A percentile compares a stretch with the other conserved stretches of the same genome.
These are phyloP conservation scores for Chlorella variabilis DNA, from an alignment of 163 green algal genomes.

Conservation along the genomic window DNA sequence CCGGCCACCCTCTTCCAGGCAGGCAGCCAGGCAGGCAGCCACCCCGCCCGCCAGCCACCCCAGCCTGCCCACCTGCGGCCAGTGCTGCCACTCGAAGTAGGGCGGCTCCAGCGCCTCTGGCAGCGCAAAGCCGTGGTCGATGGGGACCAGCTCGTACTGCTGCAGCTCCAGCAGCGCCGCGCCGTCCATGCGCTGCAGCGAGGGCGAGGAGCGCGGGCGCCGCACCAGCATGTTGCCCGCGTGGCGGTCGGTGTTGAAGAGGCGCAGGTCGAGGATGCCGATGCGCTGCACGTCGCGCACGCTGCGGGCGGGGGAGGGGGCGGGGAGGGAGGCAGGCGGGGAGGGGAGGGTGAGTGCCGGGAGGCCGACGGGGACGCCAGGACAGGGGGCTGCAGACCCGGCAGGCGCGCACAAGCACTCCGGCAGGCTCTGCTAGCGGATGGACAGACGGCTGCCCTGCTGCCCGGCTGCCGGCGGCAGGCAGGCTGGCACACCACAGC, in stretches of 20 bases:
- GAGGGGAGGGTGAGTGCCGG: background rate
- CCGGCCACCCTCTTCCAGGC: too few relatives aligned
- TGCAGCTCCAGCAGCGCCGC: constrained; percentile 53
- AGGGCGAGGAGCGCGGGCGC: background rate
- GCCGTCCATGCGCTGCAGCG: background rate
- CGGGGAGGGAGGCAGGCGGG: background rate
- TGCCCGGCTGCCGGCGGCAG: too few relatives aligned
- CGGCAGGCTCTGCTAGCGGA: too few relatives aligned
- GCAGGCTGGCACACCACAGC: too few relatives aligned
- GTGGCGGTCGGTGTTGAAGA: constrained; percentile 98
- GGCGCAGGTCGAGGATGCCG: constrained; percentile 94
- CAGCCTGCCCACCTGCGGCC: constrained; percentile 71
- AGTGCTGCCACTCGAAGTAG: constrained; percentile 99
- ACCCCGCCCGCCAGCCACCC: background rate
- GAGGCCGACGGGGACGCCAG: too few relatives aligned
- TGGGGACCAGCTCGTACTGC: constrained; percentile 88
- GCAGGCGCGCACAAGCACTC: too few relatives aligned
- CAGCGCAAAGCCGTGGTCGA: constrained; percentile 98
- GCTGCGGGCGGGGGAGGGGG: background rate
- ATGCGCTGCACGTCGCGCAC: constrained; percentile 91
- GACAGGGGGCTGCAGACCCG: too few relatives aligned
- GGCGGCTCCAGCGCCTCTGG: constrained; percentile 93
- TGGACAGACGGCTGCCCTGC: too few relatives aligned
- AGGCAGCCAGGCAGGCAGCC: too few relatives aligned
- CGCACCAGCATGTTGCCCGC: constrained; percentile 92